Conservation (phyloP, 352 stramenopile species). For the Phytophthora palmivora region DNA sequence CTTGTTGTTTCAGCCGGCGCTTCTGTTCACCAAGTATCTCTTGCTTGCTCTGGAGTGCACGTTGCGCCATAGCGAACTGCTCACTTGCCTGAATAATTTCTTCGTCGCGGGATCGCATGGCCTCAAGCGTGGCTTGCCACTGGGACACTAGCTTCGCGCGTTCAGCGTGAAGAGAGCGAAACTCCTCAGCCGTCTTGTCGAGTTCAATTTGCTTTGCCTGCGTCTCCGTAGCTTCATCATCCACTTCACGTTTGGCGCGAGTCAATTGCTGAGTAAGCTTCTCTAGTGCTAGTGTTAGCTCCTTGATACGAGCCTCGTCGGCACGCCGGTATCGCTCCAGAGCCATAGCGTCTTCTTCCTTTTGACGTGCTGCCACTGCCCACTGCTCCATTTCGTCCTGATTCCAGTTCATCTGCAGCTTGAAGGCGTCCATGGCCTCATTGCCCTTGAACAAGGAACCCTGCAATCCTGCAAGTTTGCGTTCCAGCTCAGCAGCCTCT, state of each 20-base stretch:
- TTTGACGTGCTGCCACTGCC: constrained; percentile 94
- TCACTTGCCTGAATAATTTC: constrained; percentile 94
- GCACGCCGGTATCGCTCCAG: constrained; percentile 94
- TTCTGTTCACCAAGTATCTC: constrained; percentile 80
- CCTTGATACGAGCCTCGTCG: constrained; percentile 96
- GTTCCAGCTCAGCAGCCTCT: constrained; percentile 79
- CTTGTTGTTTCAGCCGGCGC: constrained; percentile 82
- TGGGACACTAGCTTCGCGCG: constrained; percentile 94
- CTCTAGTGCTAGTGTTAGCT: constrained; percentile 93
- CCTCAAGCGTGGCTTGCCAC: constrained; percentile 95
- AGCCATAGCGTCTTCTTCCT: constrained; percentile 95
- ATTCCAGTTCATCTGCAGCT: constrained; percentile 98
- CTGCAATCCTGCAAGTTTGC: constrained; percentile 90
- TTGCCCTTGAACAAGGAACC: constrained; percentile 93
- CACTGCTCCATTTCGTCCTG: constrained; percentile 98
- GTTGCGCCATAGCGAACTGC: constrained; percentile 80
- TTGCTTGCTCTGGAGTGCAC: constrained; percentile 65
- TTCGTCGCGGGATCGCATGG: constrained; percentile 92
- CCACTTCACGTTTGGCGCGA: constrained; percentile 76
- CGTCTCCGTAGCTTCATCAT: constrained; percentile 92
- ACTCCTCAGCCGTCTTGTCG: constrained; percentile 95
- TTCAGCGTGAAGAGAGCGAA: constrained; percentile 93
- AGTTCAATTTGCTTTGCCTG: constrained; percentile 96
- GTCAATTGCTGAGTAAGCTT: constrained; percentile 91
- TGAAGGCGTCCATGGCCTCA: constrained; percentile 96